Percentiles rank a stretch among this genome's conserved stretches.
phyloP scores from a whole-genome alignment of 352 stramenopile species.

The Pythium brachiatum region DNA sequence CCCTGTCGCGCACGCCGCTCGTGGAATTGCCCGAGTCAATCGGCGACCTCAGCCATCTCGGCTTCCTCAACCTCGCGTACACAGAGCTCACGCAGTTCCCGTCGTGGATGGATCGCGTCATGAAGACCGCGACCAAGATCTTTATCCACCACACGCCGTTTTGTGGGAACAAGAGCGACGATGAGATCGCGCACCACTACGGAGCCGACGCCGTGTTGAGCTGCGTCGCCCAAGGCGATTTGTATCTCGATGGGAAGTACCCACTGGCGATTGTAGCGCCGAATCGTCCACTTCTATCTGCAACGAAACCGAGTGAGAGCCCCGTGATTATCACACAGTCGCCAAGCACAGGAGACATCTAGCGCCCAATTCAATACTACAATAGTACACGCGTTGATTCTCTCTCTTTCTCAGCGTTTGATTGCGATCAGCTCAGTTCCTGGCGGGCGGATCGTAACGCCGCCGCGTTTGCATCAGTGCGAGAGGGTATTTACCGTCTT shows the following conservation, averaged over 20 bases:
- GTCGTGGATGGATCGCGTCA: conserved; percentile 17
- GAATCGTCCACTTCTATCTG: too few relatives aligned
- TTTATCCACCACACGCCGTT: conserved; percentile 33
- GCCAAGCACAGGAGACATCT: too few relatives aligned
- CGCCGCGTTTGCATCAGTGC: conserved; percentile 7
- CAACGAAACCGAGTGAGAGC: too few relatives aligned
- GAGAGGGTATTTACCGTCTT: conserved; percentile 7
- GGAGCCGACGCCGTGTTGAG: conserved; percentile 7
- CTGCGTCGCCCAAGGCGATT: conserved; percentile 12
- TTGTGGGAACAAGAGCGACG: conserved; percentile 14
- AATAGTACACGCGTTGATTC: too few relatives aligned
- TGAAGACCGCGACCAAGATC: conserved; percentile 28
- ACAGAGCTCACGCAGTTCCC: conserved; percentile 19
- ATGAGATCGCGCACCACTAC: conserved; percentile 3
- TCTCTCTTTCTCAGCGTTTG: too few relatives aligned
- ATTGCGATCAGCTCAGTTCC: too few relatives aligned
- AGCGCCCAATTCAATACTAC: too few relatives aligned
- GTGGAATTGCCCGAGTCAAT: conserved; percentile 12
- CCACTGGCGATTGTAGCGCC: conserved; percentile 20
- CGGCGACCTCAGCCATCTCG: conserved; percentile 8
- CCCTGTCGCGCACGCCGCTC: conserved; percentile 31
- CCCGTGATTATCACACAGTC: too few relatives aligned
- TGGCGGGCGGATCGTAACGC: conserved; percentile 1
- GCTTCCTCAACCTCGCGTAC: conserved; percentile 21
- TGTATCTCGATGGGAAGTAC: conserved; percentile 17